Base-by-base conservation (phyloP, 2,329 filamentous ascomycete species). In the Calonectria pseudoreteaudii region DNA sequence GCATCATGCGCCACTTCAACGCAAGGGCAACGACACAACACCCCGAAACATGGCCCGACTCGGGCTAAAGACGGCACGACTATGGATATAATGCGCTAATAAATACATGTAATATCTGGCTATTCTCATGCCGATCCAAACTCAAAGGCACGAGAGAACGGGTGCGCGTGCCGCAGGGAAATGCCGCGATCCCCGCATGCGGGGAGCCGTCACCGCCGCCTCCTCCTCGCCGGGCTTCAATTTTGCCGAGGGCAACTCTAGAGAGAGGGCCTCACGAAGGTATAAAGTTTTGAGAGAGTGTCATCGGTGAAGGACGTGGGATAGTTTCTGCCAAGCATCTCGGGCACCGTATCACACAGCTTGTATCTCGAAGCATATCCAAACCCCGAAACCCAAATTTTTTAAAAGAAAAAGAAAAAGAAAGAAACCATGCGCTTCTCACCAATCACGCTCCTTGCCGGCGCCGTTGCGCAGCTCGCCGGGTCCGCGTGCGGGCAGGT, bases 161-260 rank as follows among this genome's bases (percentile, higher is more conserved):
- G n/a, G 38, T 14, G 20, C 30, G 28, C 8, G 28, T 70, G 68
- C 68, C 68, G 58, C 31, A 50, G 56, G 47, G 23, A 70, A 70
- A 52, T 69, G 67, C 67, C 67, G 56, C 44, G 18, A 69, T 41
- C 67, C 56, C 56, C 53, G 67, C 67, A 30, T 52, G 67, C 67
- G 67, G 67, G 67, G 68, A 38, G 34, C 30, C 30, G 14, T 34
- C 23, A 50, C 50, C 56, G 47, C 67, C 44, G 44, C 56, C 50
- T 23, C 67, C 44, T 31, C 56, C 50, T 23, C 34, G 28, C 23
- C 28, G 13, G 23, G 36, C 49, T 31, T 36, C 31, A 18, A 30
- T 62, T 60, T 60, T 60, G 67, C 53, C 67, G 67, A 58, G 67
- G 67, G 31, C 67, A 50, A 58, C 14, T 47, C 13, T 34, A 10